Conservation (phyloP, 495 filamentous ascomycete species). For the Hypoxylon intermedium region DNA sequence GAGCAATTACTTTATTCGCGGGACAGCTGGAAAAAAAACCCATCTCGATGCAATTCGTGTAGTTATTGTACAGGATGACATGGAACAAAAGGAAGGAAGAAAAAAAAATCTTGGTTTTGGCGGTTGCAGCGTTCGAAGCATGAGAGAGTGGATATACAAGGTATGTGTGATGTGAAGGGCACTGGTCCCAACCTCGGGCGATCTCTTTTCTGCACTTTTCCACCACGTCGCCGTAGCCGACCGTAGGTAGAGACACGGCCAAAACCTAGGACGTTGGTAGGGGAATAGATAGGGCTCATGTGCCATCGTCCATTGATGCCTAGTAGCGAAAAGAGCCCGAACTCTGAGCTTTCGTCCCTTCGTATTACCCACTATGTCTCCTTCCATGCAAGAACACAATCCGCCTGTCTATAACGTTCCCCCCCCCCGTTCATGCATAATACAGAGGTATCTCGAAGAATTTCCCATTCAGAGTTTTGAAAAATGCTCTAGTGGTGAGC, state of each 20-base stretch:
- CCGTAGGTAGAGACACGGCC: constrained; percentile 2
- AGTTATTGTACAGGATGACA: constrained; percentile 37
- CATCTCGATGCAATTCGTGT: constrained; percentile 37
- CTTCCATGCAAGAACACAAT: constrained; percentile 37
- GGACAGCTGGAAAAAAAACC: constrained; percentile 15
- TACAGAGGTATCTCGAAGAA: constrained; percentile 33
- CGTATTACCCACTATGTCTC: constrained; percentile 36
- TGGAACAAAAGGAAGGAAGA: constrained; percentile 31
- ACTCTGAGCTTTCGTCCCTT: constrained; percentile 29
- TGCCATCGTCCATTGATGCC: constrained; percentile 1
- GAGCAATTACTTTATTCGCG: constrained; percentile 38
- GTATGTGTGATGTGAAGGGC: not conserved
- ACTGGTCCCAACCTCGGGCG: constrained; percentile 16
- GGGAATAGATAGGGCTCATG: constrained; percentile 4
- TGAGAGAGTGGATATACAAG: constrained; percentile 30
- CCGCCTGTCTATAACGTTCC: constrained; percentile 38
- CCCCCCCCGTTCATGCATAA: constrained; percentile 37
- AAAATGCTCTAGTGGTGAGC: constrained; percentile 65
- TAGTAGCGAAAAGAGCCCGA: constrained; percentile 25
- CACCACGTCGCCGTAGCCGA: constrained; percentile 23
- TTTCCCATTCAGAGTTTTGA: constrained; percentile 9
- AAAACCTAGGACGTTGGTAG: constrained; percentile 4
- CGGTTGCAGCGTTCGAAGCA: constrained; percentile 14
- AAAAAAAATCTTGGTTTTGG: constrained; percentile 15
- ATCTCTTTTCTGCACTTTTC: constrained; percentile 10